phyloP scores from a whole-genome alignment of 2,329 filamentous ascomycete species.

The Aspergillus sp. region DNA sequence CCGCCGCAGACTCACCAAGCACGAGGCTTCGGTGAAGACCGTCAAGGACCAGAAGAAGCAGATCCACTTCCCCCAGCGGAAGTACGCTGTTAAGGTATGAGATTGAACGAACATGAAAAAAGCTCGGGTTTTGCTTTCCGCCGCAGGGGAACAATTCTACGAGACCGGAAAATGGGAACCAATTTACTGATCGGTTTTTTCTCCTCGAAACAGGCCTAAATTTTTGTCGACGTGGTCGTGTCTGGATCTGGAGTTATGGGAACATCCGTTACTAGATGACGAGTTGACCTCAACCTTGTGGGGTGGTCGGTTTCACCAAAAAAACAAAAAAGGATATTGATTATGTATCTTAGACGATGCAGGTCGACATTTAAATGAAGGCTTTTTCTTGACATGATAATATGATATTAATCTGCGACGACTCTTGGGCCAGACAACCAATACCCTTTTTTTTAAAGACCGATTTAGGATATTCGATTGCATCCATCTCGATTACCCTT shows the following conservation, averaged over 20 bases:
- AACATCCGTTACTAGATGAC: slow-evolving; percentile 26
- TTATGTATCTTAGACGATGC: slow-evolving; percentile 39
- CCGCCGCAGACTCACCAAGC: slow-evolving; percentile 86
- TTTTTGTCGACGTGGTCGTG: slow-evolving; percentile 9
- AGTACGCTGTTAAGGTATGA: slow-evolving; percentile 95
- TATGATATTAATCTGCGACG: no score
- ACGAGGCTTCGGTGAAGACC: slow-evolving; percentile 79
- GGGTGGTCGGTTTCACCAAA: slow-evolving; percentile 27
- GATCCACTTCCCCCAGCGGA: slow-evolving; percentile 96
- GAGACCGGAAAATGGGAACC: slow-evolving; percentile 2
- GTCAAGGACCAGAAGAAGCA: slow-evolving; percentile 96
- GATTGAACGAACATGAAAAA: not conserved
- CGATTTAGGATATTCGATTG: no score
- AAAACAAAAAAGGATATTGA: slow-evolving; percentile 29
- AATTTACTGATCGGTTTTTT: slow-evolving; percentile 4
- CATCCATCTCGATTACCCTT: no score
- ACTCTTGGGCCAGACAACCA: no score
- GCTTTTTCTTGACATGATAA: slow-evolving; percentile 29
- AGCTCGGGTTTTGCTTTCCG: slow-evolving; percentile 2
- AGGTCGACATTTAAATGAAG: slow-evolving; percentile 30
- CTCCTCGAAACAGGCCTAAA: slow-evolving; percentile 25
- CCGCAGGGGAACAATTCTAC: not conserved
- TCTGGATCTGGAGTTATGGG: slow-evolving; percentile 33
- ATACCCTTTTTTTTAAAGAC: no score
- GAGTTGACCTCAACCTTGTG: slow-evolving; percentile 26